Evolutionary conservation across 2,329 filamentous ascomycete species (phyloP), one percentile per base, ranked within the genome.

Genomic region (Aspergillus calidoustus): DNA sequence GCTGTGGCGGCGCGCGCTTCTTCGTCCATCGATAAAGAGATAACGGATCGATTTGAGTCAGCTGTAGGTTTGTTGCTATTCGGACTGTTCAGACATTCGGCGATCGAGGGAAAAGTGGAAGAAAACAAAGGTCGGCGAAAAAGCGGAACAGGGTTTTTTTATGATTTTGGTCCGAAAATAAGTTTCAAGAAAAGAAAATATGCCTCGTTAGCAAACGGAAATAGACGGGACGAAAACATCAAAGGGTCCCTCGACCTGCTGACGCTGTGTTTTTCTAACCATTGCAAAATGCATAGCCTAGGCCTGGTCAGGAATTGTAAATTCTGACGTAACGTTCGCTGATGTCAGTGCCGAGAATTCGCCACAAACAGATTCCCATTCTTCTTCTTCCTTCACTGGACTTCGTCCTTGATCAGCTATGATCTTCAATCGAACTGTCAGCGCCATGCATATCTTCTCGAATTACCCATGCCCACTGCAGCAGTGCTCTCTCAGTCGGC

Each of bases 1-100:
- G 64, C 58, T 56, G 64, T 60, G 41, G 64, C 57, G 47, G 64
- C 57, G 48, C 34, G 55, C 62, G 64, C 67, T 69, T 66, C 71
- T 71, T 75, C 73, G 57, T 78, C 76, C 75, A 77, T 76, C 53
- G 61, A 59, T 53, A 64, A 64, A 66, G 68, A 60, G 43, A 60
- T 23, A 51, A 31, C 30, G 25, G 23, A 31, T 30, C 22, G 46
- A 48, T 34, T 19, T 6, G 13, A 46, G 46, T 62, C 25, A 30
- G 47, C 28, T 49, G 64, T 65, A 54, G 51, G 15, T 60, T 60
- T 34, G 54, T 44, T 31, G 31, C 28, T 61, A 59, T 53, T 50
- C 50, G 49, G 59, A 55, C 55, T 25, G 47, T 23, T 59, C 15
- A 44, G 38, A 44, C 49, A 54, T 59, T 48, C 50, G 52, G 53